phyloP scores from a whole-genome alignment of 345 rosid genomes.

The Rhizophora apiculata region DNA sequence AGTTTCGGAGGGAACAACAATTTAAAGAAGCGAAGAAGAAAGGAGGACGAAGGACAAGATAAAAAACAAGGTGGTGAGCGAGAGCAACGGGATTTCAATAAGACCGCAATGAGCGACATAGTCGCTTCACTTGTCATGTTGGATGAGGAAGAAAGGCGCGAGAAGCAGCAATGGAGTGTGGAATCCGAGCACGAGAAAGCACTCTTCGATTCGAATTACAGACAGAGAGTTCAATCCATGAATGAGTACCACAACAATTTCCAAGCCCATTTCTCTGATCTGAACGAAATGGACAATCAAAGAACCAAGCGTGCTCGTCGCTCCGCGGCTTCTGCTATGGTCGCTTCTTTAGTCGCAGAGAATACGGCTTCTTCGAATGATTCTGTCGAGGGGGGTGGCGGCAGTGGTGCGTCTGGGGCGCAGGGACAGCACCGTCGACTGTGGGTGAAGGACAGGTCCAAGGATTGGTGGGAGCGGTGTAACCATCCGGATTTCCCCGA shows the following conservation, averaged over 20 bases:
- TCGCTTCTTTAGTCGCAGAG: constrained; percentile 20
- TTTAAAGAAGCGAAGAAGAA: constrained; percentile 41
- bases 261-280: constrained; percentile 35
- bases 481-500: constrained; percentile 69
- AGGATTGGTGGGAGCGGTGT: constrained; percentile 95
- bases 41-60: constrained; percentile 27
- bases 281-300: constrained; percentile 39
- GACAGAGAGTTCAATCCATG: constrained; percentile 29
- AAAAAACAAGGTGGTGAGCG: not conserved
- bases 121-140: constrained; percentile 9
- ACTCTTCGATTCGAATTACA: constrained; percentile 39
- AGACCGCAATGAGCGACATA: constrained; percentile 24
- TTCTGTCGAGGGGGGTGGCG: not conserved
- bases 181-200: constrained; percentile 42
- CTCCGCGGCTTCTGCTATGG: constrained; percentile 29
- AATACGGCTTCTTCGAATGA: not conserved
- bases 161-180: not conserved
- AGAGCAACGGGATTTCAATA: constrained; percentile 11
- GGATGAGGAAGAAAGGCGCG: constrained; percentile 19
- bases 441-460: constrained; percentile 87
- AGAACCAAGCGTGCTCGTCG: constrained; percentile 40
- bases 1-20: constrained; percentile 24
- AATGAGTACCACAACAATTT: constrained; percentile 30
- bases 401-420: constrained; percentile 17
- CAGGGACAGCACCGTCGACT: constrained; percentile 62